Conservation (phyloP, 495 filamentous ascomycete species). For the Aspergillus ostianus region DNA sequence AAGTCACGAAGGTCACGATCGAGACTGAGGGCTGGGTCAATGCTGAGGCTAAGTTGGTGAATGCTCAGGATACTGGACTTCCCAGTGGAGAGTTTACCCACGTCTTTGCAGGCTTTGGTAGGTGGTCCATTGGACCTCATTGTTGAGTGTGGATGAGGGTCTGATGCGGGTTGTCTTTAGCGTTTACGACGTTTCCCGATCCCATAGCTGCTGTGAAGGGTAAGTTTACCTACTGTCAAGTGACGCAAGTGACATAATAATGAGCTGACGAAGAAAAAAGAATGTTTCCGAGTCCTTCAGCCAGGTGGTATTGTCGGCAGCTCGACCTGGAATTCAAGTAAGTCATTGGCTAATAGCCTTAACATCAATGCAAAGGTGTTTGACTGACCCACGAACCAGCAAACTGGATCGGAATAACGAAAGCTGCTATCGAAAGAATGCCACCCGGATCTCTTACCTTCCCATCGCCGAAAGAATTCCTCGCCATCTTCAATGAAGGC, state of each 20-base stretch:
- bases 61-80: slow-evolving; percentile 34
- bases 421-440: slow-evolving; percentile 27
- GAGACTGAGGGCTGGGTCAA: slow-evolving; percentile 34
- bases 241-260: neutral
- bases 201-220: slow-evolving; percentile 30
- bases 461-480: slow-evolving; percentile 29
- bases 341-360: slow-evolving; percentile 11
- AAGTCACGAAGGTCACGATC: slow-evolving; percentile 26
- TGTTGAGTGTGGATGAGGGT: neutral
- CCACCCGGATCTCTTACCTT: slow-evolving; percentile 25
- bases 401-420: slow-evolving; percentile 28
- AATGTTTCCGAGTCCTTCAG: slow-evolving; percentile 35
- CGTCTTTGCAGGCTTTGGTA: slow-evolving; percentile 38
- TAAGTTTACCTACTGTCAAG: slow-evolving; percentile 11
- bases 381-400: slow-evolving; percentile 16
- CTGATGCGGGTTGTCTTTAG: slow-evolving; percentile 18
- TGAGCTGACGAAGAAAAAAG: slow-evolving; percentile 18
- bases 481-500: slow-evolving; percentile 21
- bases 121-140: slow-evolving; percentile 1
- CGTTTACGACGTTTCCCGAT: slow-evolving; percentile 27
- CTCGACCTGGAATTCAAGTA: slow-evolving; percentile 37
- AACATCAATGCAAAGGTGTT: neutral
- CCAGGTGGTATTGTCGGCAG: slow-evolving; percentile 36
- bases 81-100: slow-evolving; percentile 31
- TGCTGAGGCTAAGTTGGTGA: slow-evolving; percentile 27